Conservation (phyloP, 257 asterid species). For the Echites panduratus region DNA sequence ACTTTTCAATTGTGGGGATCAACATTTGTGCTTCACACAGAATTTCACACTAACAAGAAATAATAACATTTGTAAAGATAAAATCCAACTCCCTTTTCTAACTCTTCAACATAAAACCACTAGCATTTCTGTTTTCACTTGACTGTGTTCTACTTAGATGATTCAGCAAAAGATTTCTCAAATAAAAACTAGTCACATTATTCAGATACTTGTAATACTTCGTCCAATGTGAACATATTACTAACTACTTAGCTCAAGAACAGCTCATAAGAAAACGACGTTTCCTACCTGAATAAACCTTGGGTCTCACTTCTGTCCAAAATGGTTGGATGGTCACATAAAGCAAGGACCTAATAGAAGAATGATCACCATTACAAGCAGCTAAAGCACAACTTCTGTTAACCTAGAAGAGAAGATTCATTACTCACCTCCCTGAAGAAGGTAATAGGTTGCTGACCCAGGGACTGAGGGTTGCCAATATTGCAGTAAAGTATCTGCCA, state of each 20-base stretch:
- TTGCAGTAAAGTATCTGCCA: conserved; percentile 84
- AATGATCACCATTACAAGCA: conserved; percentile 14
- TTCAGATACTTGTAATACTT: not conserved
- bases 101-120: no score
- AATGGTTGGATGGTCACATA: conserved; percentile 87
- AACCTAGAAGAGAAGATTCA: conserved; percentile 3
- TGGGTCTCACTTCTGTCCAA: conserved; percentile 88
- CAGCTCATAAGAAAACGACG: not conserved
- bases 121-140: no score
- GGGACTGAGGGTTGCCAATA: conserved; percentile 93
- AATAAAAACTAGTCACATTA: not conserved
- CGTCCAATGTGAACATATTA: not conserved
- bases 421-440: conserved; percentile 87
- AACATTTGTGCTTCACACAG: no score
- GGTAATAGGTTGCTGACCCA: conserved; percentile 92
- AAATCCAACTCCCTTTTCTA: no score
- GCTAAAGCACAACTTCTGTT: not conserved
- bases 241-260: not conserved
- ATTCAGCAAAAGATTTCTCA: no score
- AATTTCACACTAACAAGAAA: no score
- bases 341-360: conserved; percentile 74
- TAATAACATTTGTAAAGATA: no score
- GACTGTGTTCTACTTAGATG: no score
- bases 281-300: conserved; percentile 71
- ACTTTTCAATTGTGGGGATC: no score